These are phyloP conservation scores for Pelargonium fulgidum DNA, from an alignment of 441 rosid genomes.

Conservation along the genomic window DNA sequence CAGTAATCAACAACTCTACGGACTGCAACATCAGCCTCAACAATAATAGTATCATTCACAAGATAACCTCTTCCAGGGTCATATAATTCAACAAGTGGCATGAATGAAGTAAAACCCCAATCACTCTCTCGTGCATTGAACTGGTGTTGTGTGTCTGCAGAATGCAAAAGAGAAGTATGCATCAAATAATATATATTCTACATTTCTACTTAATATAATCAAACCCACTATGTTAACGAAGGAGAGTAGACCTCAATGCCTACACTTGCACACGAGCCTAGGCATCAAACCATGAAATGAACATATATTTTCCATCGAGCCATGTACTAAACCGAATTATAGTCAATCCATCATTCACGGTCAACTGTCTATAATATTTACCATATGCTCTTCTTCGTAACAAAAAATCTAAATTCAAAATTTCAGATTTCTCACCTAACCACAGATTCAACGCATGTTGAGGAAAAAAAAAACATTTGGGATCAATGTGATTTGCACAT, in stretches of 20 bases:
- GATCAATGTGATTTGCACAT: background rate
- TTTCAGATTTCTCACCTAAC: background rate
- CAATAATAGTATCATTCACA: slow-evolving; percentile 47
- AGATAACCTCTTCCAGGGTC: slow-evolving; percentile 61
- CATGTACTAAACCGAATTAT: background rate
- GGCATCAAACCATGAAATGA: slow-evolving; percentile 1
- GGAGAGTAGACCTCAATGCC: background rate
- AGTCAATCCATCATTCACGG: background rate
- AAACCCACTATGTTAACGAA: slow-evolving; percentile 2
- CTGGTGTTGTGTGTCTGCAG: slow-evolving; percentile 64
- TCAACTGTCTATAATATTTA: background rate
- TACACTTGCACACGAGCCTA: background rate
- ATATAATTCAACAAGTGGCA: slow-evolving; percentile 67
- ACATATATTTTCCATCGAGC: background rate
- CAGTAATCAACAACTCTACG: slow-evolving; percentile 62
- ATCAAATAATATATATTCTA: background rate
- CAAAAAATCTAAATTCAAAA: too few relatives aligned
- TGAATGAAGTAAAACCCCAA: slow-evolving; percentile 75
- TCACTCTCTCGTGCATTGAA: slow-evolving; percentile 66
- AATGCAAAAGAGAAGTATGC: slow-evolving; percentile 9
- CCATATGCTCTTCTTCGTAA: too few relatives aligned
- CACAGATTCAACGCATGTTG: background rate
- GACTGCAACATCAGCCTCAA: slow-evolving; percentile 71
- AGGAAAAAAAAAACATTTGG: too few relatives aligned
- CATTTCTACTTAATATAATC: background rate